phyloP scores from a whole-genome alignment of 2,329 filamentous ascomycete species.

The Pyrenophora seminiperda region DNA sequence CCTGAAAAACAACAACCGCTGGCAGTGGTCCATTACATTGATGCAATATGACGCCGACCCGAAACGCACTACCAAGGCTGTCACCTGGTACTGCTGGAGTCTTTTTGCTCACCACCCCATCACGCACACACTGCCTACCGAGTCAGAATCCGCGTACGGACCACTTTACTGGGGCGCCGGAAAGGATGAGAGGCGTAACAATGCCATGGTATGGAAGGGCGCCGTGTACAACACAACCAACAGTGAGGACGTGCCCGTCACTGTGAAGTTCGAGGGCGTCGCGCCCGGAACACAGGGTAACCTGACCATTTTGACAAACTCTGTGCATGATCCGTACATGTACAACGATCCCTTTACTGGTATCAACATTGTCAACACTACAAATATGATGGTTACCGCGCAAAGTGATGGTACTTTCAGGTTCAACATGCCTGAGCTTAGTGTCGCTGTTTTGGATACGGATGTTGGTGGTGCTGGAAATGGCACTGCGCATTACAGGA shows the following conservation, averaged over 20 bases:
- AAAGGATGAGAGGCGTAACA: constrained; percentile 34
- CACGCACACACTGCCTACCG: constrained; percentile 51
- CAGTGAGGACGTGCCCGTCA: constrained; percentile 25
- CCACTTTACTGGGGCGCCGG: constrained; percentile 56
- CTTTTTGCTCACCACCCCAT: constrained; percentile 52
- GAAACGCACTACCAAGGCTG: constrained; percentile 34
- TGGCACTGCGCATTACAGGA: background rate
- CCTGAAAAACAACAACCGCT: constrained; percentile 43
- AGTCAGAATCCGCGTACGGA: constrained; percentile 45
- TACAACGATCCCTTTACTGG: constrained; percentile 55
- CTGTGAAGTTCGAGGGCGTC: constrained; percentile 39
- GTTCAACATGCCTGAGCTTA: constrained; percentile 61
- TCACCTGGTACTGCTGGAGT: constrained; percentile 46
- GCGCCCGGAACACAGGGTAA: constrained; percentile 31
- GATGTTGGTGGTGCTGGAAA: constrained; percentile 15
- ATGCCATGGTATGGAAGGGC: constrained; percentile 52
- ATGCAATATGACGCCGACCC: constrained; percentile 51
- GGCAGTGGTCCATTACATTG: constrained; percentile 47
- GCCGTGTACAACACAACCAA: constrained; percentile 57
- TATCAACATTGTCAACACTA: constrained; percentile 47
- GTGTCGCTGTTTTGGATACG: constrained; percentile 61
- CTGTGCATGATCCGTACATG: constrained; percentile 47
- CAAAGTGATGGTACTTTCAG: constrained; percentile 55
- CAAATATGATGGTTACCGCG: constrained; percentile 26
- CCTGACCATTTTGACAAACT: constrained; percentile 53